A percentile compares a stretch with the other conserved stretches of the same genome.
phyloP scores from a whole-genome alignment of 331 rosid genomes.

The Quercus tomentella region DNA sequence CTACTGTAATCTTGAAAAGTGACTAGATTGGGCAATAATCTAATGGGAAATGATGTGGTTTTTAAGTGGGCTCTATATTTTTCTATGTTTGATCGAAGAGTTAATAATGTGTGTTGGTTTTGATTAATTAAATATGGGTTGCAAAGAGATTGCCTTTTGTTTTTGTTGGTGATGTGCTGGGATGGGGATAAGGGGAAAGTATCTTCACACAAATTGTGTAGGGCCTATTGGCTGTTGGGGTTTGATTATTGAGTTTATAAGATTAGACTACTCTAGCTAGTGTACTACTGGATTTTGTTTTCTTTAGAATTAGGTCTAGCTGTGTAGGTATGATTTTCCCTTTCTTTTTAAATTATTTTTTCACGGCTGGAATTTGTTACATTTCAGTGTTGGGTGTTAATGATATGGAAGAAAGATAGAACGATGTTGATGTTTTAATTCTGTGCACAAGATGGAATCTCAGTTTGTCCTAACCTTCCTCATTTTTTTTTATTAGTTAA shows the following conservation, averaged over 20 bases:
- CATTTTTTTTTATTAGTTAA: neutral
- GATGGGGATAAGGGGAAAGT: neutral
- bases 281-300: neutral
- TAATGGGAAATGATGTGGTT: neutral
- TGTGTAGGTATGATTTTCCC: neutral
- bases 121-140: neutral
- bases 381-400: neutral
- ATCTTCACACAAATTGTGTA: conserved; percentile 20
- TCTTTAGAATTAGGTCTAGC: neutral
- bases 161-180: conserved; percentile 5
- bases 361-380: neutral
- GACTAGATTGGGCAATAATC: neutral
- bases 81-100: neutral
- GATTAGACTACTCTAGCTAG: too few relatives aligned
- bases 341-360: neutral
- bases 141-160: conserved; percentile 18
- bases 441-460: neutral
- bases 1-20: too few relatives aligned
- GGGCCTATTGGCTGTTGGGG: conserved; percentile 9
- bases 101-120: neutral
- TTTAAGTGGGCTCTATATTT: neutral
- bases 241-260: neutral
- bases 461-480: neutral
- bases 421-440: neutral
- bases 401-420: neutral